A percentile compares a stretch with the other conserved stretches of the same genome.
phyloP scores from a whole-genome alignment of 1,139 yeast species.

The Hemisphaericaspora subhashii region DNA sequence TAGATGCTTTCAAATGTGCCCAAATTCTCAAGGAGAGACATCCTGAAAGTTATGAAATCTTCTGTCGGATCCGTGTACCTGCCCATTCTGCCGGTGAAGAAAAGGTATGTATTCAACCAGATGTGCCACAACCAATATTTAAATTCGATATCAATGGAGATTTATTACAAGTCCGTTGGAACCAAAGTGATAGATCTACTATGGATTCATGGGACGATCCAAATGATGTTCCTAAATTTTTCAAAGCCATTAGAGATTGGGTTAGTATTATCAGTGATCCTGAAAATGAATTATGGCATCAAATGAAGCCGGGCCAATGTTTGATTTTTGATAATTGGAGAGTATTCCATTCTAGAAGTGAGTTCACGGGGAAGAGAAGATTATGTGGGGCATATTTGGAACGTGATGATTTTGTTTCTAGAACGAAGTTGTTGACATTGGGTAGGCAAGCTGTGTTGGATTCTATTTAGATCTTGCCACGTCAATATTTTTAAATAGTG shows the following conservation, averaged over 20 bases:
- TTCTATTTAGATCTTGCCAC: constrained; percentile 16
- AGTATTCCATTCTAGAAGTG: constrained; percentile 70
- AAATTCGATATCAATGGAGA: constrained; percentile 54
- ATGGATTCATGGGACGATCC: constrained; percentile 60
- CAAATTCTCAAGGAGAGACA: constrained; percentile 42
- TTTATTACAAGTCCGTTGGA: constrained; percentile 71
- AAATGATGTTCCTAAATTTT: constrained; percentile 55
- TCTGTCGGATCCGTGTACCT: constrained; percentile 57
- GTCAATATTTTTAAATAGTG: not conserved
- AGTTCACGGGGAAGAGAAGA: constrained; percentile 67
- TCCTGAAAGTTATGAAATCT: constrained; percentile 57
- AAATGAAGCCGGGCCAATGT: constrained; percentile 66
- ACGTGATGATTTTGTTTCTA: constrained; percentile 66
- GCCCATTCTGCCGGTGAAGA: constrained; percentile 81
- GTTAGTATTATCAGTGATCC: constrained; percentile 49
- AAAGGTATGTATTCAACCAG: constrained; percentile 65
- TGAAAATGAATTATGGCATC: constrained; percentile 56
- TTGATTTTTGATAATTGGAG: constrained; percentile 78
- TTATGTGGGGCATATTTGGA: constrained; percentile 78
- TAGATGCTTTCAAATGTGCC: constrained; percentile 71
- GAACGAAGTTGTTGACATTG: constrained; percentile 51
- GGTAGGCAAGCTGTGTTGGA: constrained; percentile 53
- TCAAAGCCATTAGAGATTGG: constrained; percentile 63
- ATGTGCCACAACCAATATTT: constrained; percentile 60
- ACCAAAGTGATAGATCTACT: constrained; percentile 70